Percentiles rank a stretch among this genome's conserved stretches.
phyloP scores from a whole-genome alignment of 2,329 filamentous ascomycete genomes.

The Alternaria novae-zelandiae region DNA sequence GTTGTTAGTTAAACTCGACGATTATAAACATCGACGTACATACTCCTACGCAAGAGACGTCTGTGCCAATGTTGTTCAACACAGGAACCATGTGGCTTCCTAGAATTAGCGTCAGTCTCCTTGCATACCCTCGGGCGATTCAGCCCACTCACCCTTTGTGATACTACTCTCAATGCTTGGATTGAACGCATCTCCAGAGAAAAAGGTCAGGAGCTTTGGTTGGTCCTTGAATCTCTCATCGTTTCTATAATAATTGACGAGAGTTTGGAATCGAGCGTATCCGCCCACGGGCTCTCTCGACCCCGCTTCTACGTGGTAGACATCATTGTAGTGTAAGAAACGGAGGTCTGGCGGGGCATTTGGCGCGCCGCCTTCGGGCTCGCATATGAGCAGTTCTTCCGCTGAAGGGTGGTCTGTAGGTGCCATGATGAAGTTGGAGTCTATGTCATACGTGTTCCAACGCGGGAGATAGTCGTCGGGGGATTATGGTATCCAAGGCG shows the following conservation, averaged over 20 bases:
- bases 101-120: conserved; percentile 32
- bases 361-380: conserved; percentile 51
- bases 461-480: neutral
- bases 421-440: conserved; percentile 28
- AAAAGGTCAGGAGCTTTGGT: conserved; percentile 75
- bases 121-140: neutral
- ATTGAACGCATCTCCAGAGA: conserved; percentile 93
- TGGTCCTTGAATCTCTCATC: conserved; percentile 67
- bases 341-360: conserved; percentile 71
- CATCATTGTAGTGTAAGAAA: conserved; percentile 91
- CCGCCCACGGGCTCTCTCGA: conserved; percentile 86
- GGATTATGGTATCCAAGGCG: conserved; percentile 4
- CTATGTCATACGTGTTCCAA: neutral
- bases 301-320: conserved; percentile 81
- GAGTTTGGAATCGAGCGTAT: conserved; percentile 77
- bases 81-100: conserved; percentile 86
- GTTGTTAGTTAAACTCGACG: conserved; percentile 15
- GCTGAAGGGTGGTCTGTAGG: conserved; percentile 32
- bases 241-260: conserved; percentile 76
- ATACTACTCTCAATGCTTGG: conserved; percentile 87
- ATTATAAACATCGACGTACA: conserved; percentile 40
- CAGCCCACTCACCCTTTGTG: conserved; percentile 70
- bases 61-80: conserved; percentile 77
- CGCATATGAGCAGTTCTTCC: conserved; percentile 49
- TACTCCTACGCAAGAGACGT: conserved; percentile 83